Base-by-base conservation (phyloP, 73 alveolate species). In the Paraurostyla sp. region DNA sequence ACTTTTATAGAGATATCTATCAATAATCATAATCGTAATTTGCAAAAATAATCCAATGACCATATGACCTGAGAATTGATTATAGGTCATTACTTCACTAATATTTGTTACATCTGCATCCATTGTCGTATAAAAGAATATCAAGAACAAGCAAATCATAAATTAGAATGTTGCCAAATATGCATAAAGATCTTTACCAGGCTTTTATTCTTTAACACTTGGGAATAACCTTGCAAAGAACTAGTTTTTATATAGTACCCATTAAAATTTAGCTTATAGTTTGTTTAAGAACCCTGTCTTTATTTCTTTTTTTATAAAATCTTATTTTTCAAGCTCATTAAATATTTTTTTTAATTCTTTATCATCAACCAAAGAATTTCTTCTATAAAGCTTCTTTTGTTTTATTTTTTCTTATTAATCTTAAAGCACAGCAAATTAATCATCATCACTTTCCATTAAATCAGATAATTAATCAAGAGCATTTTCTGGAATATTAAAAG, bases 101-200 rank as follows among this genome's bases (percentile, higher is more conserved):
- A 78, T 76, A 54, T 78, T 83, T 1, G 96, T 83, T 29, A 93
- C 93, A 88, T 94, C 98, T 48, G 93, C 95, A 69, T 93, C 98
- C 98, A 97, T 93, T 57, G 86, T 76, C 0, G 98, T 93, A 82
- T 96, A 97, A 73, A 94, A 96, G 80, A 95, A 94, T 56, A 97
- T 94, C 43, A 97, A 83, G 86, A 90, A 97, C 43, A 96, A 85
- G 62, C 97, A 88, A 18, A 95, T 85, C 36, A 95, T 38, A 41
- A 94, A 71, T 71, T 93, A 89, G 89, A 89, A 62, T 9, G 92
- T 76, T 29, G 97, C 96, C 58, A 93, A 90, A 41, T 85, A 71
- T 25, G 94, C 90, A 92, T 97, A 97, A 29, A 95, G 82, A 88
- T 97, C 99, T 68, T 93, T 91, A 35, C 99, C 99, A 1, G 99